Percentiles rank a stretch among this genome's conserved stretches.
phyloP scores from a whole-genome alignment of 1,284 basidiomycete species.

The Pseudomicrostroma phylloplanum region DNA sequence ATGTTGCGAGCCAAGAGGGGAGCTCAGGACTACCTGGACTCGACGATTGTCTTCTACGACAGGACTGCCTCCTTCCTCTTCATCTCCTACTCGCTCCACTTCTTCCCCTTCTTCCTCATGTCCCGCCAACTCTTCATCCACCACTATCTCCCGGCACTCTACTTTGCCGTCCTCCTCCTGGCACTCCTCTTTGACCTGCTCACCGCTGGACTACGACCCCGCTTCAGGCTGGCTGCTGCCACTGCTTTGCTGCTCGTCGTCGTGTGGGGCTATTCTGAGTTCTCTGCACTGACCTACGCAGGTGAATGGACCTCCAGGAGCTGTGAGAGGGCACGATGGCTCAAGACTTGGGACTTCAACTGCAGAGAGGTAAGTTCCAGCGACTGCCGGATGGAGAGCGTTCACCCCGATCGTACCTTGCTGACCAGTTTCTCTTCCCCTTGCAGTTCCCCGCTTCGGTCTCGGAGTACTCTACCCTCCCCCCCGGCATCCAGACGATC shows the following conservation, averaged over 20 bases:
- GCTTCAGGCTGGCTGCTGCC: slow-evolving; percentile 71
- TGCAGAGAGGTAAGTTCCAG: slow-evolving; percentile 61
- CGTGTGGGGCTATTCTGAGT: slow-evolving; percentile 70
- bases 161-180: slow-evolving; percentile 78
- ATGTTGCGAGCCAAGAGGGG: slow-evolving; percentile 84
- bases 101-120: slow-evolving; percentile 97
- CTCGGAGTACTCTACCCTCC: slow-evolving; percentile 25
- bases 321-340: slow-evolving; percentile 73
- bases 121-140: slow-evolving; percentile 84
- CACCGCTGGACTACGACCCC: slow-evolving; percentile 70
- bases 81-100: slow-evolving; percentile 89
- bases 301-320: slow-evolving; percentile 74
- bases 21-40: slow-evolving; percentile 80
- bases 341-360: slow-evolving; percentile 91
- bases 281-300: slow-evolving; percentile 80
- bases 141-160: slow-evolving; percentile 94
- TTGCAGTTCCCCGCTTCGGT: slow-evolving; percentile 21
- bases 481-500: slow-evolving; percentile 24
- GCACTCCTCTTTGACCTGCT: slow-evolving; percentile 76
- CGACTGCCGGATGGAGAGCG: too few relatives aligned
- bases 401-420: too few relatives aligned
- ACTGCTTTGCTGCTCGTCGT: slow-evolving; percentile 66
- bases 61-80: slow-evolving; percentile 85
- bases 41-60: slow-evolving; percentile 86
- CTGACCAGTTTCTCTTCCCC: not conserved